Conservation (phyloP, 139 green algal genomes). For the Diplosphaera chodatii region DNA sequence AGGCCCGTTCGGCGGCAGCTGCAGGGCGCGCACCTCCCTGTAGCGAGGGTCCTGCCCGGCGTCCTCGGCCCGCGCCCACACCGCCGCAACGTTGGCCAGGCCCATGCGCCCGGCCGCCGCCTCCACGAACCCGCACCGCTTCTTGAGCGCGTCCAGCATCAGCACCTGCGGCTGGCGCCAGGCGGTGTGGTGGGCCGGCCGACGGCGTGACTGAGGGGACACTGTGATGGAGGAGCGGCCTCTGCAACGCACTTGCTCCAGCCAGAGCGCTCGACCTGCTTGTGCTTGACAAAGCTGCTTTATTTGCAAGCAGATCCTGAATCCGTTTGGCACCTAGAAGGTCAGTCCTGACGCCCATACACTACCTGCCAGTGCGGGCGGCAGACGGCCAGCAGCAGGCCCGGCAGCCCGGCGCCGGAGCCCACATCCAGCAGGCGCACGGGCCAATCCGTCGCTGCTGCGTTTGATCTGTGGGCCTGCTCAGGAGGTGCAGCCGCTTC, state of each 20-base stretch:
- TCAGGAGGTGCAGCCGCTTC: too few relatives aligned
- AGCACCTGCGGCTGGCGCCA: constrained; percentile 52
- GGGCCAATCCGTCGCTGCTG: too few relatives aligned
- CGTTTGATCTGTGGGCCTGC: too few relatives aligned
- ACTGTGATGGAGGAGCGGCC: too few relatives aligned
- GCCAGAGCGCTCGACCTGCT: too few relatives aligned
- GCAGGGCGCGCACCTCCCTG: constrained; percentile 27
- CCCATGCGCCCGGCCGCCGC: constrained; percentile 21
- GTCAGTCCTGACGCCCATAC: too few relatives aligned
- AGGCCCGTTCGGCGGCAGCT: too few relatives aligned
- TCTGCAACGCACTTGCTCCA: too few relatives aligned
- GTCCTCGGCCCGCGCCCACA: constrained; percentile 76
- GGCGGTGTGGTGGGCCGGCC: too few relatives aligned
- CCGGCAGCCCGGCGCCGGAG: constrained; percentile 81
- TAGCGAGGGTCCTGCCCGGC: constrained; percentile 30
- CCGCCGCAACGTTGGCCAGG: constrained; percentile 57
- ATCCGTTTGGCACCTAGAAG: too few relatives aligned
- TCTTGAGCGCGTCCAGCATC: constrained; percentile 77
- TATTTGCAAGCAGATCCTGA: constrained; percentile 3
- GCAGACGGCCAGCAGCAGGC: constrained; percentile 73
- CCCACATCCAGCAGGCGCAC: constrained; percentile 79
- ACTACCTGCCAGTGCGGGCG: constrained; percentile 57
- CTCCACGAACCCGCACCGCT: constrained; percentile 45
- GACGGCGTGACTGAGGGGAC: too few relatives aligned
- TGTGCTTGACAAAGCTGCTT: too few relatives aligned